phyloP scores from a whole-genome alignment of 129 eudicot species.

The Ambrosia trifida region DNA sequence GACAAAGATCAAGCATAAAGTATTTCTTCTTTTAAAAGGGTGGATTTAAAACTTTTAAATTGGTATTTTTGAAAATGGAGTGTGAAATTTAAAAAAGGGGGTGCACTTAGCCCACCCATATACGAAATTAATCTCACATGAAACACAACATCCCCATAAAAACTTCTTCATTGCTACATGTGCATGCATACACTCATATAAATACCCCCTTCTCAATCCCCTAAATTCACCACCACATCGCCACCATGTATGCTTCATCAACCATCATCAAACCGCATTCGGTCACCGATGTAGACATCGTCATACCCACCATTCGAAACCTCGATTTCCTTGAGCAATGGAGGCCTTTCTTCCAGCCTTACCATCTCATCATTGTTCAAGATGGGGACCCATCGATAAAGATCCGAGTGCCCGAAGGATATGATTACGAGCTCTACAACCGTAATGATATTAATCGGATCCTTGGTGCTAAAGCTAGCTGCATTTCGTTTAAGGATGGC shows the following conservation, averaged over 20 bases:
- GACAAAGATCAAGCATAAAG: too few relatives aligned
- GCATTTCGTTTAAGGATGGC: constrained; percentile 76
- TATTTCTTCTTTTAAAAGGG: too few relatives aligned
- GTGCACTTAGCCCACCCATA: too few relatives aligned
- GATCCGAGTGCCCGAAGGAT: constrained; percentile 61
- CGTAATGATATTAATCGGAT: constrained; percentile 66
- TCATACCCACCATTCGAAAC: constrained; percentile 68
- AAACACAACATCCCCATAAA: too few relatives aligned
- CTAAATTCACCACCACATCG: constrained; percentile 10
- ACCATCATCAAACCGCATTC: constrained; percentile 38
- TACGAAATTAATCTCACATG: too few relatives aligned
- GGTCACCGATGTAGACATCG: constrained; percentile 55
- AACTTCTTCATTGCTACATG: constrained; percentile 9
- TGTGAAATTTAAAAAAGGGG: too few relatives aligned
- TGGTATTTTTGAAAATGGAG: too few relatives aligned
- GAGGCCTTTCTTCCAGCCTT: constrained; percentile 32
- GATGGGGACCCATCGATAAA: constrained; percentile 63
- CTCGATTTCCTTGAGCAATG: constrained; percentile 69
- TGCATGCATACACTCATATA: neutral
- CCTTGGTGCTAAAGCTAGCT: constrained; percentile 63
- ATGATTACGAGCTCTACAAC: constrained; percentile 65
- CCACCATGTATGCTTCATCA: constrained; percentile 27
- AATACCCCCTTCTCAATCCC: constrained; percentile 19
- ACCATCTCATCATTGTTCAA: constrained; percentile 68
- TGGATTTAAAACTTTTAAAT: too few relatives aligned